phyloP scores from a whole-genome alignment of 2,329 filamentous ascomycete species.

The Aspergillus latus region DNA sequence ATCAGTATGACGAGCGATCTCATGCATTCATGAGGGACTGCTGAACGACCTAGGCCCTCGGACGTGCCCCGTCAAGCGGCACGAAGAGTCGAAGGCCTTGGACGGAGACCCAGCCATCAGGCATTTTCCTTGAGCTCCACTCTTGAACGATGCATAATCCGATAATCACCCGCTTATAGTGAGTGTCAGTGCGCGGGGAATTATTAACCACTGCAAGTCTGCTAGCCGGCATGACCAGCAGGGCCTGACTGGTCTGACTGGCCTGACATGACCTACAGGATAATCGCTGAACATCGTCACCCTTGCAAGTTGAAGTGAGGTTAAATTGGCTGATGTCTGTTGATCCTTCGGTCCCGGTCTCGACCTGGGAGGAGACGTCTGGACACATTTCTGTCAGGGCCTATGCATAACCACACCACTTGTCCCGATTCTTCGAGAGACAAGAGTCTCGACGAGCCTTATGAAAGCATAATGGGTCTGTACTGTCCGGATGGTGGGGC shows the following conservation, averaged over 20 bases:
- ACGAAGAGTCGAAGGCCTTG: background rate
- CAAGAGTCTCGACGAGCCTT: background rate
- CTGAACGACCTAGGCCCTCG: background rate
- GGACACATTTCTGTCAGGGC: no score
- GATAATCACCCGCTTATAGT: constrained; percentile 17
- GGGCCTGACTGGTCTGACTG: background rate
- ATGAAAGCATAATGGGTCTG: background rate
- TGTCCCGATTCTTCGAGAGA: constrained; percentile 4
- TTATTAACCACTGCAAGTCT: background rate
- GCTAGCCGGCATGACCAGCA: background rate
- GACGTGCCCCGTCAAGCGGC: background rate
- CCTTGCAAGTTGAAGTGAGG: constrained; percentile 5
- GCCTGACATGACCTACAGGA: constrained; percentile 10
- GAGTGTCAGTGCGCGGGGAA: constrained; percentile 14
- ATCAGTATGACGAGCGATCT: background rate
- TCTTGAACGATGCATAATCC: background rate
- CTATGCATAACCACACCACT: background rate
- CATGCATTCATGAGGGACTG: background rate
- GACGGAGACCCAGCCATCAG: background rate
- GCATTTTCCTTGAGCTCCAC: background rate
- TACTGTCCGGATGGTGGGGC: background rate
- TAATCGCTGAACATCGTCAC: background rate
- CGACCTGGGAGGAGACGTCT: background rate
- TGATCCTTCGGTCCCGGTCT: constrained; percentile 4
- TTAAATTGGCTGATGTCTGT: constrained; percentile 9